Conservation (phyloP, 441 rosid genomes). For the Pelargonium cotyledonis region DNA sequence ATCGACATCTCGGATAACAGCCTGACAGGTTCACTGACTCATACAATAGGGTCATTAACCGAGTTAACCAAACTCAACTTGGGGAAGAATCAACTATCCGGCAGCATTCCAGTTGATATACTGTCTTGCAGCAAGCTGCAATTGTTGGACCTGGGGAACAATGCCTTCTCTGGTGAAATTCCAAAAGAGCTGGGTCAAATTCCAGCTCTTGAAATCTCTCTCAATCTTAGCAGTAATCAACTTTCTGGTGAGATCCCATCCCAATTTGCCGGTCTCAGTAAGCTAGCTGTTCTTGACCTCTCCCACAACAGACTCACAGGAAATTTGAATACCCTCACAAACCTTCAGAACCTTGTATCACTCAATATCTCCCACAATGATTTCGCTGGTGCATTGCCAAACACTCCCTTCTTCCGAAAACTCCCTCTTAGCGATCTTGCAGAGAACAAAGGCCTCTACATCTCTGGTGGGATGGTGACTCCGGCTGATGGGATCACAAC, state of each 20-base stretch:
- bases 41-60: constrained; percentile 48
- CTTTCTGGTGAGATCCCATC: constrained; percentile 66
- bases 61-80: constrained; percentile 72
- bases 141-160: constrained; percentile 63
- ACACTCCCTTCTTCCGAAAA: constrained; percentile 62
- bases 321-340: constrained; percentile 46
- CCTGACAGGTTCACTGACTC: constrained; percentile 49
- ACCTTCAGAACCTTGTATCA: constrained; percentile 69
- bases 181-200: constrained; percentile 68
- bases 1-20: constrained; percentile 66
- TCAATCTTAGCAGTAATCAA: constrained; percentile 75
- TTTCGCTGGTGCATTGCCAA: constrained; percentile 74
- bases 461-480: constrained; percentile 36
- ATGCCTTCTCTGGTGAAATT: constrained; percentile 59
- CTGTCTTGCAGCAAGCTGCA: constrained; percentile 67
- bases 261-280: constrained; percentile 57
- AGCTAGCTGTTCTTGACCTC: constrained; percentile 70
- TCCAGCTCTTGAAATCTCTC: constrained; percentile 68
- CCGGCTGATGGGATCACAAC: constrained; percentile 34
- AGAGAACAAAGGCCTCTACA: constrained; percentile 58
- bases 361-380: constrained; percentile 82
- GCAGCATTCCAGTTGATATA: constrained; percentile 67
- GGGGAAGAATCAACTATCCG: constrained; percentile 60
- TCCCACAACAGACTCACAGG: constrained; percentile 74
- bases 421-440: constrained; percentile 69